Base-by-base conservation (phyloP, 2,329 filamentous ascomycete species). In the Lachnum nothofagi region DNA sequence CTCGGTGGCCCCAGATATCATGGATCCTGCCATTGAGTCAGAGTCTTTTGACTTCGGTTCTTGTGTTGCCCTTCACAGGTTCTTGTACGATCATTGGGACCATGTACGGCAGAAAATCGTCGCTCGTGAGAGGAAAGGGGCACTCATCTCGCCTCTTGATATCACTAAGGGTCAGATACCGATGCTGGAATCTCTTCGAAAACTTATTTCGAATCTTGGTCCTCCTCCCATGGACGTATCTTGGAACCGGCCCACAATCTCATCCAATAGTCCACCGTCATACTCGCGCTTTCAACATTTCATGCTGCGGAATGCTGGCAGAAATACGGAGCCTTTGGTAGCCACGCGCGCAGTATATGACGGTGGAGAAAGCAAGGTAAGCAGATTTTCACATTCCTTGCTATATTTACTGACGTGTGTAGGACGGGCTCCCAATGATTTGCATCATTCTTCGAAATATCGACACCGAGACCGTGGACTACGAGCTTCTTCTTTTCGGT, bases 201-300 rank as follows among this genome's bases (percentile, higher is more conserved):
- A 76, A 52, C 72, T 86, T 17, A 82, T 86, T 56, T 76, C 78
- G 10, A 84, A 83, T 48, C 71, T 86, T 19, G 83, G 83, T 0
- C 81, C 83, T 9, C 83, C 83, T 16, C 82, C 82, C 1, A 70
- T 86, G 54, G 81, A 83, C 38, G 79, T 86, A 5, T 84, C 82
- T 1, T 85, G 83, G 80, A 86, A 85, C 55, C 72, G 82, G 42
- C 83, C 83, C 8, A 75, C 78, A 42, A 79, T 86, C n/a, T 78
- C 79, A 1, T 65, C 74, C 22, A 86, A 85, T 54, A 78, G 68
- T 16, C 82, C 82, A 4, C 78, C 80, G 1, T 70, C 78, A 5
- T 86, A 86, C 62, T 85, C 82, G 2, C 72, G 81, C 20, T 86
- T 86, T 56, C 83, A 86, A 56, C 80, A 85, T 55, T 86, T 86